Percentiles rank a stretch among this genome's conserved stretches.
phyloP scores from a whole-genome alignment of 106 monocot genomes.

The Triglochin maritima region DNA sequence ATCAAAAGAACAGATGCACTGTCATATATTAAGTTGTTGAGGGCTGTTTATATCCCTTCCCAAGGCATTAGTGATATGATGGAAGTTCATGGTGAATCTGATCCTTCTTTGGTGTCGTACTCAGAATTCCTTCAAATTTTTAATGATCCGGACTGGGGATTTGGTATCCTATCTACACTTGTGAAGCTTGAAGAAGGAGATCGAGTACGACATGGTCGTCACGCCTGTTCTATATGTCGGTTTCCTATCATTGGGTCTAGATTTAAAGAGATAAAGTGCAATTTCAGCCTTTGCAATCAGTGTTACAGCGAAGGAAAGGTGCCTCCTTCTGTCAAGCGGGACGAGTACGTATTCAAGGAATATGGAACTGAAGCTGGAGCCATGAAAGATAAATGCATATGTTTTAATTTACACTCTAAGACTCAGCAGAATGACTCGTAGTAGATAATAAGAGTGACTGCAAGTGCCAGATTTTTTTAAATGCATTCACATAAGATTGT shows the following conservation, averaged over 20 bases:
- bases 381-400: slow-evolving; percentile 88
- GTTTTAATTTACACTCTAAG: slow-evolving; percentile 68
- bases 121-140: slow-evolving; percentile 86
- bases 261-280: slow-evolving; percentile 72
- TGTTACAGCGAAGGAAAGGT: slow-evolving; percentile 99
- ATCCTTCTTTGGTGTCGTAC: slow-evolving; percentile 62
- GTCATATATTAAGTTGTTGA: slow-evolving; percentile 61
- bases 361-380: slow-evolving; percentile 81
- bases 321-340: slow-evolving; percentile 69
- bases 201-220: slow-evolving; percentile 55
- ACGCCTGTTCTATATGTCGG: slow-evolving; percentile 70
- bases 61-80: slow-evolving; percentile 76
- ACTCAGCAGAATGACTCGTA: slow-evolving; percentile 39
- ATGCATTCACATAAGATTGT: background rate
- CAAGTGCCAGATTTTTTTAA: background rate
- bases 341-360: slow-evolving; percentile 91
- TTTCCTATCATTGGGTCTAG: slow-evolving; percentile 92
- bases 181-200: slow-evolving; percentile 92
- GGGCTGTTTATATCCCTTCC: slow-evolving; percentile 87
- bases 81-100: slow-evolving; percentile 77
- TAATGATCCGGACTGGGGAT: slow-evolving; percentile 96
- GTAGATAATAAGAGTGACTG: slow-evolving; percentile 3
- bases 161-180: slow-evolving; percentile 76
- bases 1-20: slow-evolving; percentile 62
- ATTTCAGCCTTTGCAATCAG: slow-evolving; percentile 73